Conservation (phyloP, 345 rosid species). For the Eucalyptus curtisii region DNA sequence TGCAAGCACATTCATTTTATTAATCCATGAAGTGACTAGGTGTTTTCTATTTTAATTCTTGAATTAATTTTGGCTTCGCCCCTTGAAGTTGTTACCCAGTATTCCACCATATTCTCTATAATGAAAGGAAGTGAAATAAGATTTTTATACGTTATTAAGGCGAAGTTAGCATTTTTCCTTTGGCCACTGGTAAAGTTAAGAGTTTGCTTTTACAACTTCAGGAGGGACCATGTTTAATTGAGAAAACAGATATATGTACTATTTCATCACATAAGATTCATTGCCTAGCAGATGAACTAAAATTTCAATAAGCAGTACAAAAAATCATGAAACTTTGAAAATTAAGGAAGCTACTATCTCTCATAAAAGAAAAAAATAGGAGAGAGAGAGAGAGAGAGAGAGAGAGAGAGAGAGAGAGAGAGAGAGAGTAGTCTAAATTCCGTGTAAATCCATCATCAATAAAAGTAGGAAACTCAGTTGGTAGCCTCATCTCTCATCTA, state of each 20-base stretch:
- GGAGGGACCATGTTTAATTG: not conserved
- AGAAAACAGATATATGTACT: not conserved
- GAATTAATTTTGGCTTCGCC: not conserved
- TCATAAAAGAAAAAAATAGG: not conserved
- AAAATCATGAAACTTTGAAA: not conserved
- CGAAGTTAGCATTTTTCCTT: not conserved
- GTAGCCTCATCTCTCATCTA: not conserved
- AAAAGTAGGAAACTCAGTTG: not conserved
- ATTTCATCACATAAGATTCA: not conserved
- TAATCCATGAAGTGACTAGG: not conserved
- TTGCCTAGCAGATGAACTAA: not conserved
- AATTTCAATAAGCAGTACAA: not conserved
- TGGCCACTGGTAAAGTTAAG: not conserved
- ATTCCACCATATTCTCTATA: not conserved
- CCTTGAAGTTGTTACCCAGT: not conserved
- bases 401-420: not conserved
- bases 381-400: not conserved
- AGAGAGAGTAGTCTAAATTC: not conserved
- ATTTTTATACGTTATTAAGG: not conserved
- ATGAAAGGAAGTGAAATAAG: not conserved
- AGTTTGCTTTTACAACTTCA: not conserved
- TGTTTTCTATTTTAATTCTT: not conserved
- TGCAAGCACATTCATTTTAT: not conserved
- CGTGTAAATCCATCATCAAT: not conserved
- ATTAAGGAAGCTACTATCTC: not conserved